Conservation (phyloP, 805 yeast species). For the Saturnispora diversa region DNA sequence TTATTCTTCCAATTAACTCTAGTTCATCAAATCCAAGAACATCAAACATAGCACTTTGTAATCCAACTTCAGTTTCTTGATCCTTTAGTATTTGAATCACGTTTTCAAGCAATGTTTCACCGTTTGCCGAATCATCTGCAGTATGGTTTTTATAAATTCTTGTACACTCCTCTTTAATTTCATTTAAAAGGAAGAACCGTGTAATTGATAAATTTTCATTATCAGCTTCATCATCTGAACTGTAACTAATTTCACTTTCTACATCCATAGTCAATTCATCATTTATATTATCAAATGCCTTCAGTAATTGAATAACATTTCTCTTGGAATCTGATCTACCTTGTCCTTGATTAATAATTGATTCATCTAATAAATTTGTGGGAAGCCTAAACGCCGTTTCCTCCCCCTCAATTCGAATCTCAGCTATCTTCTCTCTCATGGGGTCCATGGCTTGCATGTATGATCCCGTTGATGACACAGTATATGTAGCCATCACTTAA, state of each 20-base stretch:
- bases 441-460: slow-evolving; percentile 73
- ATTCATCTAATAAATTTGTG: slow-evolving; percentile 29
- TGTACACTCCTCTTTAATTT: slow-evolving; percentile 19
- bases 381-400: slow-evolving; percentile 21
- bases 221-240: slow-evolving; percentile 3
- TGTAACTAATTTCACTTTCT: slow-evolving; percentile 10
- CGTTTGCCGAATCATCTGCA: slow-evolving; percentile 17
- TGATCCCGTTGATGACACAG: slow-evolving; percentile 60
- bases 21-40: slow-evolving; percentile 80
- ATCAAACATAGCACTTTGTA: slow-evolving; percentile 71
- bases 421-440: slow-evolving; percentile 44
- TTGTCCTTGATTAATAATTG: slow-evolving; percentile 9
- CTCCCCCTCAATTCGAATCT: slow-evolving; percentile 26
- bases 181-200: slow-evolving; percentile 15
- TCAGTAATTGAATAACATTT: slow-evolving; percentile 22
- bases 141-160: slow-evolving; percentile 26
- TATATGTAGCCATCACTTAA: slow-evolving; percentile 39
- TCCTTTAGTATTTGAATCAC: slow-evolving; percentile 30
- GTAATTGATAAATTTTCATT: slow-evolving; percentile 5
- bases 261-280: slow-evolving; percentile 16
- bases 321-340: slow-evolving; percentile 23
- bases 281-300: slow-evolving; percentile 28
- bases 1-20: slow-evolving; percentile 61
- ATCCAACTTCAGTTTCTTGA: slow-evolving; percentile 42
- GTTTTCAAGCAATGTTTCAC: slow-evolving; percentile 22